These are phyloP conservation scores for Strobilomyces dryophilus DNA, from an alignment of 768 basidiomycete species.

Conservation along the genomic window DNA sequence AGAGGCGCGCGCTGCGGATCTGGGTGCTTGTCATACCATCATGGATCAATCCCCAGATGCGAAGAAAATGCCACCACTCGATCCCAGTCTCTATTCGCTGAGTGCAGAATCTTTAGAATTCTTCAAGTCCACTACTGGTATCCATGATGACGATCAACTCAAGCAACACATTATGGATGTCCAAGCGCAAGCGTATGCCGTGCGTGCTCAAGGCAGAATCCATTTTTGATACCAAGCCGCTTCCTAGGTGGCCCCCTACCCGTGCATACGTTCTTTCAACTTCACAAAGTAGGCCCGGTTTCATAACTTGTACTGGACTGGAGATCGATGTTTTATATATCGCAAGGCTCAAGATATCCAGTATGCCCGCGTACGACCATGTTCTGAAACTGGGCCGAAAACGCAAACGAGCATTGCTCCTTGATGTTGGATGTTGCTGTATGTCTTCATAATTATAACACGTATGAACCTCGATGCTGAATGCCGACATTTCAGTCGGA, in stretches of 20 bases:
- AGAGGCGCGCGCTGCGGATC: too few relatives aligned
- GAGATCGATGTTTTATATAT: neutral
- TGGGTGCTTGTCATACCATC: too few relatives aligned
- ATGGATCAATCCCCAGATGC: neutral
- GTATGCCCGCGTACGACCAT: constrained; percentile 17
- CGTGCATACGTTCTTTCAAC: constrained; percentile 18
- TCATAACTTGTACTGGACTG: neutral
- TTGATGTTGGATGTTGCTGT: constrained; percentile 47
- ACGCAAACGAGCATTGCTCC: constrained; percentile 34
- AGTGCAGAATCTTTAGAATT: constrained; percentile 18
- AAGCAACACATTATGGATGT: constrained; percentile 32
- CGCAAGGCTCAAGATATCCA: constrained; percentile 20
- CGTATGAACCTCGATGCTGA: neutral
- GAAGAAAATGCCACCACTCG: constrained; percentile 1
- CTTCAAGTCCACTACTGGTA: constrained; percentile 28
- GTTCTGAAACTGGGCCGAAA: constrained; percentile 36
- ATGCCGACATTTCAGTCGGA: constrained; percentile 31
- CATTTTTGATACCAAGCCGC: neutral
- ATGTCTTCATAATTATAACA: constrained; percentile 3
- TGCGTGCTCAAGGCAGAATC: constrained; percentile 6
- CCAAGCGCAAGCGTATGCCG: constrained; percentile 32
- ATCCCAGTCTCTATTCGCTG: constrained; percentile 15
- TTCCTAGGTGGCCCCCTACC: constrained; percentile 21
- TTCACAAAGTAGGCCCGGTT: constrained; percentile 15
- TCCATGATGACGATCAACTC: constrained; percentile 27